Evolutionary conservation across 306 rosid genomes (phyloP), one percentile per base, ranked within the genome.

Genomic region (Arachis hypogaea): DNA sequence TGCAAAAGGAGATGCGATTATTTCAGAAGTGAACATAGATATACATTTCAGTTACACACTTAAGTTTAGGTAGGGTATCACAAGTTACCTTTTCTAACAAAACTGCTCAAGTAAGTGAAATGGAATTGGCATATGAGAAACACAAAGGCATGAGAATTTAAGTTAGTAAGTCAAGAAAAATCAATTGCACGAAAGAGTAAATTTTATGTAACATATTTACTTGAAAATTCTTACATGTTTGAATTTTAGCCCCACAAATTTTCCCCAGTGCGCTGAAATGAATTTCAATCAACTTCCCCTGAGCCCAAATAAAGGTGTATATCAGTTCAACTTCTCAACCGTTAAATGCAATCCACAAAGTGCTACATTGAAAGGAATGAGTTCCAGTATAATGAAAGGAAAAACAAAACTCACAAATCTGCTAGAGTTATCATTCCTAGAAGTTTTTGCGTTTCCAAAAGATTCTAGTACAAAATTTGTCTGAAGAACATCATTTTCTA

Each of bases 391-490:
- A 74, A 54, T 42, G 74, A 73, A 76, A 82, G 58, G 54, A 81
- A 81, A 64, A 81, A 64, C 46, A 73, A 55, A 80, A 92, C 99
- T 85, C 84, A 95, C 99, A 80, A 90, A 92, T 92, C 99, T 82
- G 84, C 99, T 95, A 76, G 98, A 88, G 77, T 95, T 92, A 79
- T 82, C 81, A 83, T 90, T 95, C 79, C 88, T 80, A 62, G 89
- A 87, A 65, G 98, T 90, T 85, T 90, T 92, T 28, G 99, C 99
- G 82, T 88, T 95, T 65, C 99, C 99, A 82, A 95, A 92, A 70
- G 96, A 89, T 86, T 95, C 99, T 49, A 95, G 85, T 77, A 95
- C 81, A 82, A 46, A 82, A 78, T 86, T 95, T 63, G 93, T 79
- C 81, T 81, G 89, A 57, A 89, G 86, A 77, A 95, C 81, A 80